These are phyloP conservation scores for Talaromyces sp. DNA, from an alignment of 2,329 filamentous ascomycete genomes.

Conservation along the genomic window DNA sequence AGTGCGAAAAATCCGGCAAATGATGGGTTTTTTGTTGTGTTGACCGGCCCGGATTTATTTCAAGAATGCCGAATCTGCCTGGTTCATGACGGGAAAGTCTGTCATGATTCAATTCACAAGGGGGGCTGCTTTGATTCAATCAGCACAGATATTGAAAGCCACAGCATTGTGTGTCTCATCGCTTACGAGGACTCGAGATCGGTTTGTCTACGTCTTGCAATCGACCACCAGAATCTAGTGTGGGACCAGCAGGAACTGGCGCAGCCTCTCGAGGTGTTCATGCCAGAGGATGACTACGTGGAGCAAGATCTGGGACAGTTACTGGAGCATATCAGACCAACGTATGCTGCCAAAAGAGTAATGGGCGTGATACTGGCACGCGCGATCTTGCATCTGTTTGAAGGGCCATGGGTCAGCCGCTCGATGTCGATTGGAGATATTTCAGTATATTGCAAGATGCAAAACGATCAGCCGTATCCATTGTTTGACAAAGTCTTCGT, in stretches of 20 bases:
- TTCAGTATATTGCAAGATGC: conserved; percentile 10
- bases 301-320: neutral
- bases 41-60: neutral
- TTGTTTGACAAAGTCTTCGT: conserved; percentile 14
- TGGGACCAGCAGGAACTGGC: neutral
- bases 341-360: conserved; percentile 14
- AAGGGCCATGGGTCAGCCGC: conserved; percentile 11
- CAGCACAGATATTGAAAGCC: neutral
- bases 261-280: neutral
- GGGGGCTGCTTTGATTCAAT: neutral
- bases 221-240: neutral
- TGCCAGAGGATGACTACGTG: neutral
- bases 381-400: conserved; percentile 12
- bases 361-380: conserved; percentile 13
- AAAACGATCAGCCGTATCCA: conserved; percentile 10
- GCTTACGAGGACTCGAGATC: neutral
- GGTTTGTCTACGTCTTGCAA: neutral
- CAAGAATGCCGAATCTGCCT: neutral
- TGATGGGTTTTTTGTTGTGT: neutral
- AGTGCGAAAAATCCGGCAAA: neutral
- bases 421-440: conserved; percentile 12
- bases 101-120: neutral
- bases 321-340: conserved; percentile 11
- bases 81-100: neutral
- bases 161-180: neutral